Base-by-base conservation (phyloP, 2,329 filamentous ascomycete genomes). In the Akanthomyces muscarius region DNA sequence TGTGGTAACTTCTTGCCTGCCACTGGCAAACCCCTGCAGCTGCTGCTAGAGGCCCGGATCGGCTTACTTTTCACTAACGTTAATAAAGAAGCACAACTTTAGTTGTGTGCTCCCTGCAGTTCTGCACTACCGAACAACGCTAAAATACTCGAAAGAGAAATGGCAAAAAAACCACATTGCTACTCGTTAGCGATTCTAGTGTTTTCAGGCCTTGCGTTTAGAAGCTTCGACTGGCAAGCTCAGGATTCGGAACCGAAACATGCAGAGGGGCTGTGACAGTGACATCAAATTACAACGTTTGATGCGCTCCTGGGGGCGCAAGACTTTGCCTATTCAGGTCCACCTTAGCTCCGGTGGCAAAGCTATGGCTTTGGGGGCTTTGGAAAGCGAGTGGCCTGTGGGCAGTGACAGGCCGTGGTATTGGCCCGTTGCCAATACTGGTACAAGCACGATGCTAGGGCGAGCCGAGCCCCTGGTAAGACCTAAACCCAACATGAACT, bases 311-410 rank as follows among this genome's bases (percentile, higher is more conserved):
- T 47, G 41, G 4, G 6, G 25, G 42, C 42, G 16, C 42, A 23
- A 57, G 23, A 45, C 54, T 57, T 57, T 57, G 28, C 54, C 54
- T 36, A 16, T 58, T 47, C 4, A 47, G 44, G 55, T 3, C 48
- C 25, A 48, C 55, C 30, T n/a, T 58, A 48, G 55, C 42, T 58
- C 55, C 42, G 30, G 55, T 58, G 55, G 42, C 55, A 48, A 58
- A 21, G 28, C 42, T 16, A 33, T 48, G 55, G 33, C 36, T 8
- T 33, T 28, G 5, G 36, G 18, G 7, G 4, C 14, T 33, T 30
- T 21, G 16, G 45, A 5, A 30, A 16, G 11, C 16, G 21, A 44
- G n/a, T 16, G 28, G 25, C 21, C 21, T 14, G 41, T 18, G 21
- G 14, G 23, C 8, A 13, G 36, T 54, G 5, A 41, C 18, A 13